Evolutionary conservation across 768 basidiomycete species (phyloP).

Genomic region (Agaricus blazei): DNA sequence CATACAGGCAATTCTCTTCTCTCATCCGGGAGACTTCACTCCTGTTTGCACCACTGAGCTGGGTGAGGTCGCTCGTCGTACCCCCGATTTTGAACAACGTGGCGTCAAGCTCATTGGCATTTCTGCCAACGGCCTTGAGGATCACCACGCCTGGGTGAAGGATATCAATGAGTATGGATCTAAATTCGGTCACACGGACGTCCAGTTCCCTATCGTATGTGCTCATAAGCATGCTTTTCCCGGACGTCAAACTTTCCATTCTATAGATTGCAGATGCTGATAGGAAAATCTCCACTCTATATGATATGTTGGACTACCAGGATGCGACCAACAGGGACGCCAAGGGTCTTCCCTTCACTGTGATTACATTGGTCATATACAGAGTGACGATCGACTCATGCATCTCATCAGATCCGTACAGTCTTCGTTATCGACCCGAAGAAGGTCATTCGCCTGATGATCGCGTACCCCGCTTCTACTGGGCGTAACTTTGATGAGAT

Average conservation of each 20-base stretch:
- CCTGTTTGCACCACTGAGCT: conserved; percentile 97
- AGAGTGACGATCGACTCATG: conserved; percentile 7
- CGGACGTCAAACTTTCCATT: neutral
- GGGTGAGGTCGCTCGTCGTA: conserved; percentile 88
- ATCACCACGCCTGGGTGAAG: conserved; percentile 84
- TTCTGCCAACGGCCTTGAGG: conserved; percentile 82
- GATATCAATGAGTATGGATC: conserved; percentile 83
- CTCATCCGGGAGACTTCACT: conserved; percentile 92
- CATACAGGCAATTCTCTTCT: conserved; percentile 78
- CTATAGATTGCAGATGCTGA: conserved; percentile 86
- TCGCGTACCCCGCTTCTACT: conserved; percentile 93
- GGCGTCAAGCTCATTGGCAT: conserved; percentile 93
- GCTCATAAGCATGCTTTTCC: neutral
- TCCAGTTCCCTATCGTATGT: conserved; percentile 89
- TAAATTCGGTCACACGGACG: conserved; percentile 62
- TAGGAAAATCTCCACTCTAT: conserved; percentile 77
- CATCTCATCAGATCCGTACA: conserved; percentile 67
- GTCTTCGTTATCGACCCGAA: conserved; percentile 98
- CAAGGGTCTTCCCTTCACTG: conserved; percentile 93
- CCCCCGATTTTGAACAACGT: conserved; percentile 78
- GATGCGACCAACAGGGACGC: conserved; percentile 85
- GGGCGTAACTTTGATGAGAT: conserved; percentile 86
- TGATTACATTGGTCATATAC: conserved; percentile 21
- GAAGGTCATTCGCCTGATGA: conserved; percentile 84
- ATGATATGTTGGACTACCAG: conserved; percentile 96